Conservation (phyloP, 306 rosid species). For the Cyclanthera cordifolia region DNA sequence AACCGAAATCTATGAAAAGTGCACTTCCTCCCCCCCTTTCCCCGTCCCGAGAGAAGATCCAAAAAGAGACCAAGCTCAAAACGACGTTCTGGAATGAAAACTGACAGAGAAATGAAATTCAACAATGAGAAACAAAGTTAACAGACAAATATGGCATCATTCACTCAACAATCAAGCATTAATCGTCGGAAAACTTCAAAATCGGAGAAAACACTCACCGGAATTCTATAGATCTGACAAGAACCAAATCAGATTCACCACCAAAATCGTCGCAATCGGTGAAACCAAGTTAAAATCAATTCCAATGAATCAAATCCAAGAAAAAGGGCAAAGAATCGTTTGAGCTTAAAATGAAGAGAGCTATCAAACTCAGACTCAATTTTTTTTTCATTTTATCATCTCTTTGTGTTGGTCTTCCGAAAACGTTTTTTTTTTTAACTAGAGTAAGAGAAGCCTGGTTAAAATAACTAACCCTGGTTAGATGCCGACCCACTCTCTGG, state of each 20-base stretch:
- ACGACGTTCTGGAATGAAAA: constrained; percentile 3
- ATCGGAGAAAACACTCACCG: constrained; percentile 12
- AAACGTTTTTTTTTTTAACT: constrained; percentile 37
- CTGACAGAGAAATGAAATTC: constrained; percentile 10
- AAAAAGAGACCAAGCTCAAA: constrained; percentile 8
- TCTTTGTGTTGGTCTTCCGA: background rate
- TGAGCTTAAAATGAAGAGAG: constrained; percentile 32
- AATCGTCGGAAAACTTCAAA: background rate
- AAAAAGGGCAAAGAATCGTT: constrained; percentile 24
- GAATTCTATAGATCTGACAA: constrained; percentile 1
- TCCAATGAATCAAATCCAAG: constrained; percentile 15
- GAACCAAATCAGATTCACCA: background rate
- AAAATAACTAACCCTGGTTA: constrained; percentile 38
- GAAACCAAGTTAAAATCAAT: background rate
- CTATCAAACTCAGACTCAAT: constrained; percentile 1
- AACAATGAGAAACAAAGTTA: background rate
- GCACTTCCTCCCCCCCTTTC: background rate
- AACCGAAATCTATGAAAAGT: constrained; percentile 1
- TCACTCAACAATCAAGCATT: background rate
- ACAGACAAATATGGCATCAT: background rate
- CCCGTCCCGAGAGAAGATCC: constrained; percentile 7
- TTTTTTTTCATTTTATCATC: background rate
- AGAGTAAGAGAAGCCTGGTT: constrained; percentile 23
- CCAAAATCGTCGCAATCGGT: background rate
- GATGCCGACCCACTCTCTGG: constrained; percentile 23